Evolutionary conservation across 352 stramenopile genomes (phyloP).

Genomic region (Phytophthora colocasiae): DNA sequence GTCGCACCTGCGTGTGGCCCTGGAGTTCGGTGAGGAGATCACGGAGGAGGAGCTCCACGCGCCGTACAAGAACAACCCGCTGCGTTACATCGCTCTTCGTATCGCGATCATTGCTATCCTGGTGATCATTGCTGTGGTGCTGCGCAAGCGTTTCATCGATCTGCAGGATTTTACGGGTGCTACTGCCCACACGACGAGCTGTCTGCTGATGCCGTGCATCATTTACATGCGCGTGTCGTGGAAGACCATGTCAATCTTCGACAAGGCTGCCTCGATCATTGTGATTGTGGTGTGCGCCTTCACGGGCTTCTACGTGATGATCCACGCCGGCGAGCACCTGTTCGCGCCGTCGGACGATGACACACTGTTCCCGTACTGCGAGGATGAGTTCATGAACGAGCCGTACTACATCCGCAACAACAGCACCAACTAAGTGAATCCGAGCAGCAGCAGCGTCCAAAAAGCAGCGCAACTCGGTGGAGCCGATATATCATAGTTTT

Average conservation of each 20-base stretch:
- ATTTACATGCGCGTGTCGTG: conserved; percentile 60
- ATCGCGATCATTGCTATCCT: conserved; percentile 45
- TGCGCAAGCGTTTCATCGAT: conserved; percentile 57
- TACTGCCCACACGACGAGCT: conserved; percentile 34
- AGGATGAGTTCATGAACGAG: conserved; percentile 48
- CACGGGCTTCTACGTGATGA: conserved; percentile 61
- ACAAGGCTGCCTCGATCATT: conserved; percentile 50
- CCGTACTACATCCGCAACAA: conserved; percentile 56
- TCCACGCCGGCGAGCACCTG: conserved; percentile 57
- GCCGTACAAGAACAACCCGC: conserved; percentile 24
- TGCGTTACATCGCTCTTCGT: conserved; percentile 27
- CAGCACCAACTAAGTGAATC: conserved; percentile 33
- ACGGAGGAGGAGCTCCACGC: conserved; percentile 27
- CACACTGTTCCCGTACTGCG: conserved; percentile 63
- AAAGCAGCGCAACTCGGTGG: conserved; percentile 15
- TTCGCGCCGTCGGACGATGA: conserved; percentile 48
- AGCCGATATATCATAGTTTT: conserved; percentile 22
- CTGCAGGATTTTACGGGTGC: conserved; percentile 51
- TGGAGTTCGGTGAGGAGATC: conserved; percentile 42
- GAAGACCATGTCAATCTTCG: conserved; percentile 47
- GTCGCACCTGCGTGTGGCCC: conserved; percentile 6
- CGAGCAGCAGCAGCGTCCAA: conserved; percentile 5
- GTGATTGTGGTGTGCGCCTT: conserved; percentile 53
- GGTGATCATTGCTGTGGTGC: conserved; percentile 44
- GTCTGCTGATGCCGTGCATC: conserved; percentile 55